These are phyloP conservation scores for Penicillium steckii DNA, from an alignment of 495 filamentous ascomycete species.

Conservation along the genomic window DNA sequence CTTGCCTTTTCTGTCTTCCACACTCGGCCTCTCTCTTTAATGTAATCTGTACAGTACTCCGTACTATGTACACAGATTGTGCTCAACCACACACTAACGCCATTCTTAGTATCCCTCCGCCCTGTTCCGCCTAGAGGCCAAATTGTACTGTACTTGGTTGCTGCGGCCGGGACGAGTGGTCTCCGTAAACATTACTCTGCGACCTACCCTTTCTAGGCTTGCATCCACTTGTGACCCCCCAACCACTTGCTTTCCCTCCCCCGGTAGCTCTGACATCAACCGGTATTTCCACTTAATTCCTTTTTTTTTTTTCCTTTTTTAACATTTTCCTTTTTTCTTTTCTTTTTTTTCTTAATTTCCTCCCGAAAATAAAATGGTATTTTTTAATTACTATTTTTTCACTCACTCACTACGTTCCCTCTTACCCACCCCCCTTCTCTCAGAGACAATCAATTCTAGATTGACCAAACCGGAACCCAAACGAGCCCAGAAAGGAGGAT, in stretches of 20 bases:
- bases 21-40: constrained; percentile 13
- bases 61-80: too few species aligned
- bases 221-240: constrained; percentile 39
- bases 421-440: constrained; percentile 5
- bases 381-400: background rate
- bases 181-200: constrained; percentile 28
- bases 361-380: background rate
- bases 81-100: too few species aligned
- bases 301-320: constrained; percentile 8
- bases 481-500: constrained; percentile 46
- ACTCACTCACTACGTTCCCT: too few species aligned
- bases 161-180: constrained; percentile 14
- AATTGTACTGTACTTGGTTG: too few species aligned
- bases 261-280: constrained; percentile 47
- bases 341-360: background rate
- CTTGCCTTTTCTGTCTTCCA: background rate
- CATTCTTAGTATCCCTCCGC: constrained; percentile 17
- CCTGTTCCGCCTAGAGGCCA: constrained; percentile 19
- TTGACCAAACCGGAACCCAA: constrained; percentile 38
- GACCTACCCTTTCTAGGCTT: constrained; percentile 32
- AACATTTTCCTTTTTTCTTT: constrained; percentile 1
- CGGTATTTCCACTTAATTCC: constrained; percentile 26
- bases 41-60: too few species aligned
- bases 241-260: constrained; percentile 10
- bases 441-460: constrained; percentile 34